Conservation (phyloP, 2,329 filamentous ascomycete species). For the Pseudopithomyces maydicus region DNA sequence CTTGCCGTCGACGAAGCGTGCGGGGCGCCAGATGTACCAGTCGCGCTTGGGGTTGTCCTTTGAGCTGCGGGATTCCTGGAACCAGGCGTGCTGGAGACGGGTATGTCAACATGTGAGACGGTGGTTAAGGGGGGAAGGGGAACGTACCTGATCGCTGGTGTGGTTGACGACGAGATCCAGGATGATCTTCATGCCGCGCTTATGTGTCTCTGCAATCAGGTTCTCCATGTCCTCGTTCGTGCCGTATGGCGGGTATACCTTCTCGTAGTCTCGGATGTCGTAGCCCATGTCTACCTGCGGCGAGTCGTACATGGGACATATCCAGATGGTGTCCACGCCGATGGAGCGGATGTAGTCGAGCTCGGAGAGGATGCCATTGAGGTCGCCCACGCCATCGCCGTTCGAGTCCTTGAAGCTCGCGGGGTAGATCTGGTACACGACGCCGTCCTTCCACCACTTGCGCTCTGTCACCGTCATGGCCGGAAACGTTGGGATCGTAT, state of each 20-base stretch:
- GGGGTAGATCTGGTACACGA: constrained; percentile 67
- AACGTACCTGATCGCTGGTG: constrained; percentile 41
- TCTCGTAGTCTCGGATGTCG: constrained; percentile 47
- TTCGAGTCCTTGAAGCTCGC: constrained; percentile 66
- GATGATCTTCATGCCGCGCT: constrained; percentile 44
- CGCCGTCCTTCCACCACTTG: constrained; percentile 65
- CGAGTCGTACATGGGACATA: constrained; percentile 50
- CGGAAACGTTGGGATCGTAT: background rate
- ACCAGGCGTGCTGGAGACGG: constrained; percentile 60
- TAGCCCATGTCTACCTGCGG: constrained; percentile 54
- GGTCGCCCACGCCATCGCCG: constrained; percentile 60
- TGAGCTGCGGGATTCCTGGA: constrained; percentile 59
- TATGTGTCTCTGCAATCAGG: constrained; percentile 43
- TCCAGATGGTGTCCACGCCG: constrained; percentile 46
- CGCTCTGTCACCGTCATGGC: constrained; percentile 38
- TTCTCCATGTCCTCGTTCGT: constrained; percentile 47
- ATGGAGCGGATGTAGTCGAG: constrained; percentile 61
- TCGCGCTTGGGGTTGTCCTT: constrained; percentile 57
- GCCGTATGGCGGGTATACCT: constrained; percentile 47
- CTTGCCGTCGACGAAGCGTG: constrained; percentile 58
- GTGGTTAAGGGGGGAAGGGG: background rate
- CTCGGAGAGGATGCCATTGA: constrained; percentile 63
- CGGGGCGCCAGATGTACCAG: constrained; percentile 62
- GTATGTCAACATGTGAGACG: background rate
- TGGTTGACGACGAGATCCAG: constrained; percentile 50